These are phyloP conservation scores for Angomonas desouzai DNA, from an alignment of 208 protist genomes.

Conservation along the genomic window DNA sequence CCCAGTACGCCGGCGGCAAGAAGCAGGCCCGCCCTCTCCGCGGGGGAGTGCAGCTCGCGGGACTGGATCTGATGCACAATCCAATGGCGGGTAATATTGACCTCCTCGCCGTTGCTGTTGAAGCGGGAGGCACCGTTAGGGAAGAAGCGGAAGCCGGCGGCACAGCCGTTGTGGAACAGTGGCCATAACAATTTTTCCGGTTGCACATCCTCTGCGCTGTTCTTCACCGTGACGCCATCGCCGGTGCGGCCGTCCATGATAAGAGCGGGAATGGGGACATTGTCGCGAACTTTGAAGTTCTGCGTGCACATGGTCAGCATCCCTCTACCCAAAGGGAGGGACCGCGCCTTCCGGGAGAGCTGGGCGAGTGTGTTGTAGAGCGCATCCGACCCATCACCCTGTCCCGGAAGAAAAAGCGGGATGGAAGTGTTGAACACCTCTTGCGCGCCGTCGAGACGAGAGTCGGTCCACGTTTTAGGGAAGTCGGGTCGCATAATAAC, in stretches of 20 bases:
- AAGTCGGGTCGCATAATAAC: constrained; percentile 75
- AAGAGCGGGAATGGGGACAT: constrained; percentile 68
- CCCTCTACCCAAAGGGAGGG: constrained; percentile 66
- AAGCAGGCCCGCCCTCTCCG: constrained; percentile 64
- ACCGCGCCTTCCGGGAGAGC: constrained; percentile 38
- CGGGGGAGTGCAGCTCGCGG: constrained; percentile 46
- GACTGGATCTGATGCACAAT: constrained; percentile 89
- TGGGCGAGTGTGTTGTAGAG: constrained; percentile 40
- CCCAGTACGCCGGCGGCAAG: constrained; percentile 74
- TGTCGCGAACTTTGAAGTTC: constrained; percentile 71
- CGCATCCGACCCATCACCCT: constrained; percentile 51
- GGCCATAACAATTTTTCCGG: constrained; percentile 60
- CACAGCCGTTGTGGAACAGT: constrained; percentile 82
- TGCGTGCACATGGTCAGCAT: constrained; percentile 85
- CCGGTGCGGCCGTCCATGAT: constrained; percentile 64
- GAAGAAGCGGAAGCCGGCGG: constrained; percentile 74
- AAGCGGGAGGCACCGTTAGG: constrained; percentile 13
- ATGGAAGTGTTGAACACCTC: constrained; percentile 69
- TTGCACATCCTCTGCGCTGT: constrained; percentile 41
- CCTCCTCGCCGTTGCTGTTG: constrained; percentile 17
- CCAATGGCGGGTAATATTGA: constrained; percentile 71
- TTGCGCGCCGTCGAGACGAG: constrained; percentile 64
- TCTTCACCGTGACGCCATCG: constrained; percentile 58
- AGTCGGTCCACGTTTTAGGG: constrained; percentile 62
- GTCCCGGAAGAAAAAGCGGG: constrained; percentile 45